Percentiles rank a stretch among this genome's conserved stretches.
phyloP scores from a whole-genome alignment of 495 filamentous ascomycete species.

The Talaromyces adpressus region DNA sequence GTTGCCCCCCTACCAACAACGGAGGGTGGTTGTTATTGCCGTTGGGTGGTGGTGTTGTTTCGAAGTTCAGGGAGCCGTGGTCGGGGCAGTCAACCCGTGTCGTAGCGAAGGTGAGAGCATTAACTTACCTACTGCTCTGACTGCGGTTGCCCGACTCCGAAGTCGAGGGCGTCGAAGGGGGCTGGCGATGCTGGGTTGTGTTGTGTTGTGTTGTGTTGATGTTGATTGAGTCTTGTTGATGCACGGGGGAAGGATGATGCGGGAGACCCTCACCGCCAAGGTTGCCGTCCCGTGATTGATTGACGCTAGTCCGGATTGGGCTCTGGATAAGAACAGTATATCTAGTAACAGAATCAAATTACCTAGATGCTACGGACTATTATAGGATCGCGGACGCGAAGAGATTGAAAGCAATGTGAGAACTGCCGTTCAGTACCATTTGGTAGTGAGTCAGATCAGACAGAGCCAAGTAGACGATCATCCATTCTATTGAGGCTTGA shows the following conservation, averaged over 20 bases:
- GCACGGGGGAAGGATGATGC: neutral
- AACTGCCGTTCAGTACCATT: neutral
- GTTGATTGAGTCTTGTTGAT: conserved; percentile 9
- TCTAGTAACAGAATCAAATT: too few relatives aligned
- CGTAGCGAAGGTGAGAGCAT: neutral
- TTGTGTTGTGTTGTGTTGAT: neutral
- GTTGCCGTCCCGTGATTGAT: neutral
- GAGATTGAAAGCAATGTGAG: neutral
- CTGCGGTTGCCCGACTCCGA: conserved; percentile 10
- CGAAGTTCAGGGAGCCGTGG: conserved; percentile 17
- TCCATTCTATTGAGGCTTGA: neutral
- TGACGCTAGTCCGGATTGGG: neutral
- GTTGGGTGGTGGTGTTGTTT: conserved; percentile 18
- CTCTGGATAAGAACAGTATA: too few relatives aligned
- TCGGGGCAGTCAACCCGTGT: conserved; percentile 16
- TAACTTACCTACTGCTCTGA: conserved; percentile 8
- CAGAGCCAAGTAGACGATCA: neutral
- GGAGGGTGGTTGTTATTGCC: conserved; percentile 6
- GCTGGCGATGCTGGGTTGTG: neutral
- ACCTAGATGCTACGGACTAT: too few relatives aligned
- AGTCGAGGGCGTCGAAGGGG: conserved; percentile 3
- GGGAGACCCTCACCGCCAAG: conserved; percentile 7
- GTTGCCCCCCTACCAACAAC: neutral
- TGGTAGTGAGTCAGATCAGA: neutral
- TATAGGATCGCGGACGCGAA: too few relatives aligned